Base-by-base conservation (phyloP, 1,284 basidiomycete genomes). In the Ceratobasidium sp. region DNA sequence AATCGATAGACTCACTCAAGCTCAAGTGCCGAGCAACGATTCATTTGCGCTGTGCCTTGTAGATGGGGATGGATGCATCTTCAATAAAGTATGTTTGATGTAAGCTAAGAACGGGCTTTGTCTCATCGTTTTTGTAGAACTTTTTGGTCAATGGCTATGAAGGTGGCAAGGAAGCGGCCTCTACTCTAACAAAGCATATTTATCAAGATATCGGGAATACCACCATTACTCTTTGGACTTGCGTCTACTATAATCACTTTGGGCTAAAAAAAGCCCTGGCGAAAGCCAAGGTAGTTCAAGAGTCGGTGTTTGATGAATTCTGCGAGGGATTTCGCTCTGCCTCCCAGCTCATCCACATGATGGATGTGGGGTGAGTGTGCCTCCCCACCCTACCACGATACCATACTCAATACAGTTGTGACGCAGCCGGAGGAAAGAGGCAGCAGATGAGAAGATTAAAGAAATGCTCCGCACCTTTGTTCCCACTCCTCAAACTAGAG, bases 391-490 rank as follows among this genome's bases (percentile, higher is more conserved):
- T 44, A 31, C 14, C 27, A 2, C 22, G 41, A 17, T 41, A 5
- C 36, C 11, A 48, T 24, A 50, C 36, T 57, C 45, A 64, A 19
- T 14, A 44, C 27, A 33, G 6, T 15, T 47, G 44, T 48, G 9
- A 24, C 31, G 19, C 27, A 72, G 69, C 22, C 56, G 69, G 7
- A 72, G 57, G 22, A 72, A 72, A 41, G 69, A 72, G 48, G 69
- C 69, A 24, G 69, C 69, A 45, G 69, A 72, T 19, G 69, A 72
- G 14, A 72, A 72, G 69, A 72, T 72, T 62, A 72, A 72, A 72
- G 69, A 72, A 24, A 72, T 72, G 69, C 19, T 72, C 11, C 69
- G 69, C 19, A 36, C 60, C 56, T 72, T 72, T 27, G 57, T 59
- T 19, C 41, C 57, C 7, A 59, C 56, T 6, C 48, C 69, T 1